phyloP scores from a whole-genome alignment of 371 early-diverging fungal species.

The Syncephalastrum racemosum region DNA sequence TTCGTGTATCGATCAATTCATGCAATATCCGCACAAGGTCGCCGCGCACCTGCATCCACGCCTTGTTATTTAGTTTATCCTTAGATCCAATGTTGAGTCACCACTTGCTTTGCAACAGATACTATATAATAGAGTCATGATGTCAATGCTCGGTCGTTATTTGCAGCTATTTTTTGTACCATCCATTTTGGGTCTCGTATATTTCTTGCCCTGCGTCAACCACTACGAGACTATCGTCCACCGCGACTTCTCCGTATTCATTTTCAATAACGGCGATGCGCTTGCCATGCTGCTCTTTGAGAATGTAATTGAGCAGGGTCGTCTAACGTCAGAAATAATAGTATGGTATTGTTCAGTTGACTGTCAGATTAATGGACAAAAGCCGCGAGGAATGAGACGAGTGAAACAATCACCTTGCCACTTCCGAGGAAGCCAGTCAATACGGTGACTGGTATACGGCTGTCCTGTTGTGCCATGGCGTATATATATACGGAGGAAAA shows the following conservation, averaged over 20 bases:
- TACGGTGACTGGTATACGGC: slow-evolving; percentile 25
- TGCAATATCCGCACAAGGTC: slow-evolving; percentile 31
- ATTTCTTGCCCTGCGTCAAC: slow-evolving; percentile 35
- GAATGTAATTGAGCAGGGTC: slow-evolving; percentile 36
- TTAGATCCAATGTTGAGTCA: background rate
- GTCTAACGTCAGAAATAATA: no score
- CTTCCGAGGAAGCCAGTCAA: slow-evolving; percentile 35
- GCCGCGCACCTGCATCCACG: slow-evolving; percentile 22
- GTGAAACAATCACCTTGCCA: slow-evolving; percentile 21
- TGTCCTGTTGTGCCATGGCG: background rate
- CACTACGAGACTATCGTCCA: slow-evolving; percentile 30
- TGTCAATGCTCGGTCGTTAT: background rate
- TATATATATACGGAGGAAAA: no score
- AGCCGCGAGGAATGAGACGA: background rate
- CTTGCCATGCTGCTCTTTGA: slow-evolving; percentile 31
- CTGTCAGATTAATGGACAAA: background rate
- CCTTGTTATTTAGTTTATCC: background rate
- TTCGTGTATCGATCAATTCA: slow-evolving; percentile 16
- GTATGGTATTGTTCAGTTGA: no score
- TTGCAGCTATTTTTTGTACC: slow-evolving; percentile 15
- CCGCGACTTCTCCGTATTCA: slow-evolving; percentile 38
- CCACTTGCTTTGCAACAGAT: slow-evolving; percentile 19
- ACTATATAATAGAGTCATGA: background rate
- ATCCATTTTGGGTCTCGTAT: slow-evolving; percentile 37
- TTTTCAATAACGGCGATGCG: slow-evolving; percentile 41